These are phyloP conservation scores for Colletotrichum karsti DNA, from an alignment of 2,329 filamentous ascomycete genomes.

Conservation along the genomic window DNA sequence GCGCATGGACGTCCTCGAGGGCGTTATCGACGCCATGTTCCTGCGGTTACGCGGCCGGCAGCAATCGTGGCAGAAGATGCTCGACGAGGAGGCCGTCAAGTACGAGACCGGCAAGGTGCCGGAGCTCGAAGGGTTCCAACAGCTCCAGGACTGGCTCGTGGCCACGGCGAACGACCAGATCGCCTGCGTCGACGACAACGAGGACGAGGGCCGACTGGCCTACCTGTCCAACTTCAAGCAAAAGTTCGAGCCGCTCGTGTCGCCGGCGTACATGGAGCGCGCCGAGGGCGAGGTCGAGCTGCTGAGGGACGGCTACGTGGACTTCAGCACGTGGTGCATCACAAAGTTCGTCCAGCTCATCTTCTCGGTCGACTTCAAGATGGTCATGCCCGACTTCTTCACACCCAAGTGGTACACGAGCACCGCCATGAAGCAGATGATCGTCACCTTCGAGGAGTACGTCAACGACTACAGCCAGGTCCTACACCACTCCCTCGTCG, in stretches of 20 bases:
- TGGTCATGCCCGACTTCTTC: slow-evolving; percentile 89
- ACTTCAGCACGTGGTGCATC: slow-evolving; percentile 93
- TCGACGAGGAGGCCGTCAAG: slow-evolving; percentile 83
- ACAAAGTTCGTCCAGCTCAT: slow-evolving; percentile 86
- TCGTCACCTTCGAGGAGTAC: slow-evolving; percentile 95
- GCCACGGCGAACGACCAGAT: slow-evolving; percentile 99
- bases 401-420: slow-evolving; percentile 88
- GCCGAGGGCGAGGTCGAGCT: slow-evolving; percentile 76
- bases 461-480: slow-evolving; percentile 85
- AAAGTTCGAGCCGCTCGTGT: slow-evolving; percentile 83
- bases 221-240: slow-evolving; percentile 89
- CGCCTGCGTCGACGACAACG: slow-evolving; percentile 93
- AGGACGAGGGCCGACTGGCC: slow-evolving; percentile 76
- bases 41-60: slow-evolving; percentile 84
- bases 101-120: slow-evolving; percentile 68
- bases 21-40: slow-evolving; percentile 97
- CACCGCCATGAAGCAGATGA: slow-evolving; percentile 91
- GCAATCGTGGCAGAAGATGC: slow-evolving; percentile 84
- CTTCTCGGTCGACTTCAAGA: slow-evolving; percentile 87
- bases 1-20: slow-evolving; percentile 90
- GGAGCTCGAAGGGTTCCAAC: slow-evolving; percentile 75
- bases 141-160: slow-evolving; percentile 93
- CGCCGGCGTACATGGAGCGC: slow-evolving; percentile 80
- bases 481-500: slow-evolving; percentile 85
- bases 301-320: slow-evolving; percentile 91